A percentile compares a stretch with the other conserved stretches of the same genome.
Evolutionary conservation across 2,329 filamentous ascomycete species (phyloP).

Genomic region (Aspergillus brunneoviolaceus): DNA sequence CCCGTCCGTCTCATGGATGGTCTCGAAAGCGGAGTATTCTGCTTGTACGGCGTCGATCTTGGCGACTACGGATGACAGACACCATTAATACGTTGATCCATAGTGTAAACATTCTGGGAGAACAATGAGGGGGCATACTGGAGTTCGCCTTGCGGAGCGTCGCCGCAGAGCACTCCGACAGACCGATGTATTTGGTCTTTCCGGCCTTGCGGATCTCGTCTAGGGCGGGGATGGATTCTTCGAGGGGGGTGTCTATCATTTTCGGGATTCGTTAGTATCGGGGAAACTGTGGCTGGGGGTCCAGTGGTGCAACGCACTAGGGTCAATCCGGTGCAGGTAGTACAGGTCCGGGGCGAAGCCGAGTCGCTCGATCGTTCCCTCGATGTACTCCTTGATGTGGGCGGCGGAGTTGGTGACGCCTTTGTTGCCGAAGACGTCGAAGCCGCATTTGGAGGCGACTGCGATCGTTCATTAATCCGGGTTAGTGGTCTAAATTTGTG

Average conservation of each 20-base stretch:
- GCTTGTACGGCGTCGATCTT: constrained; percentile 50
- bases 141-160: constrained; percentile 49
- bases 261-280: neutral
- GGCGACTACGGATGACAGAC: constrained; percentile 35
- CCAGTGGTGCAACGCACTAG: constrained; percentile 31
- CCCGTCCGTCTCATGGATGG: constrained; percentile 41
- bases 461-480: neutral
- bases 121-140: constrained; percentile 29
- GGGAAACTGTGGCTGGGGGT: too few relatives aligned
- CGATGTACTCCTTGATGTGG: constrained; percentile 51
- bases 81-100: constrained; percentile 10
- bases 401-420: constrained; percentile 47
- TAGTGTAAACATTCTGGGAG: too few relatives aligned
- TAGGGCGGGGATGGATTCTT: constrained; percentile 50
- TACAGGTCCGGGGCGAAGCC: constrained; percentile 51
- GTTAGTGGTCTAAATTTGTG: too few relatives aligned
- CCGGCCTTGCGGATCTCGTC: constrained; percentile 49
- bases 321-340: constrained; percentile 48
- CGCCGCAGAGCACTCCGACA: constrained; percentile 49
- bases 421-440: constrained; percentile 38
- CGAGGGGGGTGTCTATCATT: constrained; percentile 42
- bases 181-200: constrained; percentile 52
- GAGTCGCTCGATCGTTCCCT: constrained; percentile 51
- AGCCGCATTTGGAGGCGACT: constrained; percentile 53
- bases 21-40: constrained; percentile 49